Conservation (phyloP, 2,329 filamentous ascomycete species). For the Dactylella cylindrospora region DNA sequence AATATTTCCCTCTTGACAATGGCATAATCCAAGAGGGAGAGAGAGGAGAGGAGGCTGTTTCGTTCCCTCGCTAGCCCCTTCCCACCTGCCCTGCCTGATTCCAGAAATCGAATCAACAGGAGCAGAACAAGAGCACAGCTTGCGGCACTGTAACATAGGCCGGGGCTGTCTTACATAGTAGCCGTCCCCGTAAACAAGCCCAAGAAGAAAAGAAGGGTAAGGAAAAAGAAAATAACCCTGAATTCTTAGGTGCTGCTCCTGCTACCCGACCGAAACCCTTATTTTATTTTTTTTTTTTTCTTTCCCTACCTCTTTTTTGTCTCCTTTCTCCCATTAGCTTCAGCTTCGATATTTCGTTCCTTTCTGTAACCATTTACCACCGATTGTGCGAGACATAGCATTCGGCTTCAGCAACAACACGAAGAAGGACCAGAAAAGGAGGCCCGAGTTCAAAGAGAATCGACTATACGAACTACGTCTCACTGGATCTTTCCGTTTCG, state of each 20-base stretch:
- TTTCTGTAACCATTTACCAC: conserved; percentile 42
- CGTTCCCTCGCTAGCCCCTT: conserved; percentile 34
- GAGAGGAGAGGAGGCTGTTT: conserved; percentile 5
- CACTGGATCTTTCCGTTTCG: too few relatives aligned
- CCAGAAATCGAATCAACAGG: too few relatives aligned
- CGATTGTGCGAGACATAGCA: conserved; percentile 13
- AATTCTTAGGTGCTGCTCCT: not conserved
- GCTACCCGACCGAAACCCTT: not conserved
- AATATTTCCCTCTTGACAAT: conserved; percentile 19
- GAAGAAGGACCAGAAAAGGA: conserved; percentile 7
- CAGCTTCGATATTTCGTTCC: conserved; percentile 15
- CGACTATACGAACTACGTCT: conserved; percentile 1
- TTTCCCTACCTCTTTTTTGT: conserved; percentile 40
- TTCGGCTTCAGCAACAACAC: conserved; percentile 10
- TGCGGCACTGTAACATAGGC: conserved; percentile 26
- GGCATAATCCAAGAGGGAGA: conserved; percentile 13
- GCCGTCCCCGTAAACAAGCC: conserved; percentile 39
- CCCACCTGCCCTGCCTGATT: conserved; percentile 36
- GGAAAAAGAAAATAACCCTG: not conserved
- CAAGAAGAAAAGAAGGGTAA: conserved; percentile 16
- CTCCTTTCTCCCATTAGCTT: conserved; percentile 30
- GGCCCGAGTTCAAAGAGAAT: not conserved
- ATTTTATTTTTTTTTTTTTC: conserved; percentile 37
- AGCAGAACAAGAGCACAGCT: conserved; percentile 10
- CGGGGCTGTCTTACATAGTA: conserved; percentile 44